Base-by-base conservation (phyloP, 495 filamentous ascomycete species). In the Glarea lozoyensis region DNA sequence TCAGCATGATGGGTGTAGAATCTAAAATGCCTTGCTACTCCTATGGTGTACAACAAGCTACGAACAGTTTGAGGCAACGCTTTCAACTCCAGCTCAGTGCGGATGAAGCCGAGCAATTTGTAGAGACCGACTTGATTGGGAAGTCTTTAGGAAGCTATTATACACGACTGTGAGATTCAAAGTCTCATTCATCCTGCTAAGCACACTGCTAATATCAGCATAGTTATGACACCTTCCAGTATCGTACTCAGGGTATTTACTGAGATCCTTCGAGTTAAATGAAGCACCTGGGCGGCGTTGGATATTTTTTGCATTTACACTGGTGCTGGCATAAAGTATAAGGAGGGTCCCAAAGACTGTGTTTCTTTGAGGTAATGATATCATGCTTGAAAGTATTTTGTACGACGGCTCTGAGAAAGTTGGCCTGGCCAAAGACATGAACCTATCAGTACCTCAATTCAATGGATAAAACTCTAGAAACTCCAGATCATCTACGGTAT, bases 191-290 rank as follows among this genome's bases (percentile, higher is more conserved):
- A 20, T 24, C 12, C 18, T 24, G 38, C 16, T 22, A n/a, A 6
- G 36, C 31, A 19, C 13, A 11, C 22, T 31, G 15, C 38, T 21
- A 38, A 24, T n/a, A 2, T 31, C n/a, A n/a, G 16, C 1, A 29
- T 40, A 81, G 77, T 60, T 86, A 86, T 60, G 82, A 86, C 60
- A 84, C 82, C 46, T 86, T 84, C 61, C 82, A 86, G 55, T 86
- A 86, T 61, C 68, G 82, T 40, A 84, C 82, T 3, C 82, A 86
- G 60, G 82, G 82, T 56, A 86, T 86, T 58, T 86, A 86, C 57
- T 86, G 62, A 35, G 38, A 15, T 17, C 10, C 7, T 25, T 32
- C 17, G 20, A 37, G 36, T 22, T 15, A 24, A 4, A 22, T 11
- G 32, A 12, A 32, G 43, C 44, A 48, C 48, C 15, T 31, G 30